Percentiles rank a stretch among this genome's conserved stretches.
phyloP scores from a whole-genome alignment of 2,329 filamentous ascomycete genomes.

The Gaeumannomyces sp. region DNA sequence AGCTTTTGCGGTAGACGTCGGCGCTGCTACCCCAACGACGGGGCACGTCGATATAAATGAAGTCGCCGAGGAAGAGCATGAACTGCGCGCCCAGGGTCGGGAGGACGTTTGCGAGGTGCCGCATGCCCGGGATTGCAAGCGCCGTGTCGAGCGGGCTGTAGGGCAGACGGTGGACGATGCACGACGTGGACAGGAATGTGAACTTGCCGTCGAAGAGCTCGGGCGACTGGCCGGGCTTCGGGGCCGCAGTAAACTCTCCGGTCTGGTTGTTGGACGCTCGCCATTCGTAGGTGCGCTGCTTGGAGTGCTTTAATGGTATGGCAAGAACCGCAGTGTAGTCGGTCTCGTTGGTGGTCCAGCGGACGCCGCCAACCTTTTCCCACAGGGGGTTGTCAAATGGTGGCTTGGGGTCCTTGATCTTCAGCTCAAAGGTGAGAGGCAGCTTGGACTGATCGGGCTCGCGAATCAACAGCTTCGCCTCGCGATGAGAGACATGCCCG shows the following conservation, averaged over 20 bases:
- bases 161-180: constrained; percentile 85
- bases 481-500: constrained; percentile 76
- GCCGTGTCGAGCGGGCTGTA: constrained; percentile 82
- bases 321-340: constrained; percentile 74
- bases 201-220: constrained; percentile 61
- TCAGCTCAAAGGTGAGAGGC: constrained; percentile 67
- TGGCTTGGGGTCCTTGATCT: constrained; percentile 43
- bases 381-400: constrained; percentile 54
- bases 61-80: constrained; percentile 79
- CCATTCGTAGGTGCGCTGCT: constrained; percentile 77
- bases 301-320: constrained; percentile 55
- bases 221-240: constrained; percentile 59
- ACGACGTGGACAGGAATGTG: constrained; percentile 88
- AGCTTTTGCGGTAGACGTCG: constrained; percentile 82
- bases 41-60: constrained; percentile 88
- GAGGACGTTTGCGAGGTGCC: constrained; percentile 66
- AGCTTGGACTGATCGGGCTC: constrained; percentile 73
- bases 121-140: constrained; percentile 74
- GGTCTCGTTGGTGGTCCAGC: constrained; percentile 64
- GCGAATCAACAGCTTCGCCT: constrained; percentile 75
- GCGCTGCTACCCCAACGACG: constrained; percentile 64
- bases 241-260: constrained; percentile 74
- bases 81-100: constrained; percentile 68
- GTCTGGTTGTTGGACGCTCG: constrained; percentile 79
- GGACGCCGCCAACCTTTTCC: constrained; percentile 60